Conservation (phyloP, 331 rosid species). For the Malus hybrid region DNA sequence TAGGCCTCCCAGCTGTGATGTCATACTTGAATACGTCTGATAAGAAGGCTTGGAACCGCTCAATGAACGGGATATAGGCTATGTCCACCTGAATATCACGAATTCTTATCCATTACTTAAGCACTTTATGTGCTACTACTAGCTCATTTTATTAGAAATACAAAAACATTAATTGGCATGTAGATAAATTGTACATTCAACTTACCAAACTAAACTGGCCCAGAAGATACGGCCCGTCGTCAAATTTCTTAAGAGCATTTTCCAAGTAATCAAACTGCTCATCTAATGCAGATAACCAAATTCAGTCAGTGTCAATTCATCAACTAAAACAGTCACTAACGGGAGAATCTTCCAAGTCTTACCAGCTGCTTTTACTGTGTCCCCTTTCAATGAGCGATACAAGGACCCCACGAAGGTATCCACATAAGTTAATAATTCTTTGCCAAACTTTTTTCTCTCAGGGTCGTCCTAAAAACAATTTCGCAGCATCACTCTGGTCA, state of each 20-base stretch:
- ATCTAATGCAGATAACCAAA: constrained; percentile 22
- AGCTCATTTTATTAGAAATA: not conserved
- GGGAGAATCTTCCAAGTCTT: constrained; percentile 7
- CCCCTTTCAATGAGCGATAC: constrained; percentile 39
- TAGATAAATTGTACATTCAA: not conserved
- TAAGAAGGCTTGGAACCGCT: constrained; percentile 46
- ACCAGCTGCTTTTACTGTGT: constrained; percentile 47
- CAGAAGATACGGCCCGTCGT: constrained; percentile 65
- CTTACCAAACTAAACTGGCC: constrained; percentile 72
- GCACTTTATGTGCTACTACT: too few relatives aligned
- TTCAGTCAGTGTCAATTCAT: not conserved
- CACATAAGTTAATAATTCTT: constrained; percentile 42
- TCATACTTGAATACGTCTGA: constrained; percentile 39
- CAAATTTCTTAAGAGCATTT: constrained; percentile 57
- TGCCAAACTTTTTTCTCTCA: constrained; percentile 47
- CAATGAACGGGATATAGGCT: constrained; percentile 60
- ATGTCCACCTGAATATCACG: constrained; percentile 55
- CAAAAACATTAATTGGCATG: too few relatives aligned
- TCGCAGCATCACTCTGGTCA: not conserved
- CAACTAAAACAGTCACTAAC: not conserved
- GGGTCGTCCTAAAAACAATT: constrained; percentile 46
- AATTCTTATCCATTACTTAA: not conserved
- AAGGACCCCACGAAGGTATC: constrained; percentile 31
- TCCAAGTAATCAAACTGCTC: constrained; percentile 69
- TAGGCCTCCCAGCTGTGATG: constrained; percentile 65